Evolutionary conservation across 352 stramenopile genomes (phyloP).

Genomic region (Saprolegnia diclina): DNA sequence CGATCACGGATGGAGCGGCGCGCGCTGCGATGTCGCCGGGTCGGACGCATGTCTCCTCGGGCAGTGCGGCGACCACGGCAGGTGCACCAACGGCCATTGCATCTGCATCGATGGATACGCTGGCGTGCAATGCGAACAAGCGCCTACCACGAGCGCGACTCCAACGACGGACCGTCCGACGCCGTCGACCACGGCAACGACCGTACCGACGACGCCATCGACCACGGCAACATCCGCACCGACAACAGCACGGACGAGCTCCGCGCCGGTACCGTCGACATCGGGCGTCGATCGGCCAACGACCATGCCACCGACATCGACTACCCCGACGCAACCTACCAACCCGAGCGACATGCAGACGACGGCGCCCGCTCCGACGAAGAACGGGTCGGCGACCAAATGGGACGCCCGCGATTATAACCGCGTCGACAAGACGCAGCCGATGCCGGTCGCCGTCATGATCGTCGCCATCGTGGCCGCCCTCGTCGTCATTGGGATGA

Average conservation of each 20-base stretch:
- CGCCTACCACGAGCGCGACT: slow-evolving; percentile 25
- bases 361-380: slow-evolving; percentile 1
- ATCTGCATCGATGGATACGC: slow-evolving; percentile 39
- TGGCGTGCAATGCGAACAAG: slow-evolving; percentile 45
- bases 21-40: slow-evolving; percentile 52
- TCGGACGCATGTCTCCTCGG: slow-evolving; percentile 40
- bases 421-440: background rate
- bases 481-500: slow-evolving; percentile 52
- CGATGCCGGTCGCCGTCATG: slow-evolving; percentile 12
- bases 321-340: slow-evolving; percentile 12
- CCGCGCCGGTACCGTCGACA: background rate
- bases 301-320: background rate
- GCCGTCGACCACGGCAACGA: background rate
- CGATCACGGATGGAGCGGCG: slow-evolving; percentile 60
- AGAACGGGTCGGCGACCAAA: slow-evolving; percentile 33
- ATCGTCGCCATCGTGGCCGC: slow-evolving; percentile 28
- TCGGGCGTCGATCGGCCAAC: background rate
- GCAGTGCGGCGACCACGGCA: slow-evolving; percentile 44
- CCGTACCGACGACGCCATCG: too few relatives aligned
- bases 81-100: slow-evolving; percentile 38
- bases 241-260: background rate
- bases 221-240: background rate
- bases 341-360: background rate
- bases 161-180: background rate
- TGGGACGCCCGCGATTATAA: slow-evolving; percentile 28